phyloP scores from a whole-genome alignment of 441 rosid species.

The Croton laevigatus region DNA sequence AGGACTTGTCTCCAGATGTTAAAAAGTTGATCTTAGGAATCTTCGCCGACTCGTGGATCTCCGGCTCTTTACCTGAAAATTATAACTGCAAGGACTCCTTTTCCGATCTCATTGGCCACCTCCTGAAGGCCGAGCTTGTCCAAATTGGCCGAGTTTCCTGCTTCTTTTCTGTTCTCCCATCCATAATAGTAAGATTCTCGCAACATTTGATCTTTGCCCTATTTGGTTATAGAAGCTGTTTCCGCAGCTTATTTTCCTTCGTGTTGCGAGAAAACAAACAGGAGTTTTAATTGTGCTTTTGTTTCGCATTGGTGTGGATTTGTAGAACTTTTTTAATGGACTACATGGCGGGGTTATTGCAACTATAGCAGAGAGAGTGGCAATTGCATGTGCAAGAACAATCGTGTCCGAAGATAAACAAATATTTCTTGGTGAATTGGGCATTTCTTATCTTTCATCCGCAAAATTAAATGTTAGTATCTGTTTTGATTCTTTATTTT shows the following conservation, averaged over 20 bases:
- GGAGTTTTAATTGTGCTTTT: not conserved
- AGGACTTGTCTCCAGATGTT: conserved; percentile 23
- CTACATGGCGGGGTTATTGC: conserved; percentile 75
- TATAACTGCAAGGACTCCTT: conserved; percentile 36
- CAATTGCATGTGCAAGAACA: conserved; percentile 67
- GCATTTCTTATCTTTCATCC: conserved; percentile 65
- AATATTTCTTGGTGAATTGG: conserved; percentile 66
- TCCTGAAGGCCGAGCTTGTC: conserved; percentile 42
- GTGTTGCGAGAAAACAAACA: not conserved
- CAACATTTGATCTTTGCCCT: not conserved
- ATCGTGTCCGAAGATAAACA: conserved; percentile 52
- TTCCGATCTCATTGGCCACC: conserved; percentile 46
- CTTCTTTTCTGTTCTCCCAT: conserved; percentile 48
- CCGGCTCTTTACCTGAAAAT: conserved; percentile 27
- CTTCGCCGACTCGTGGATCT: conserved; percentile 25
- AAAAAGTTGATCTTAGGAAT: conserved; percentile 14
- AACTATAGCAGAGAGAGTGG: conserved; percentile 61
- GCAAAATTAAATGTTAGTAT: conserved; percentile 40
- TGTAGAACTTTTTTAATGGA: conserved; percentile 53
- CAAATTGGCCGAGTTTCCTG: conserved; percentile 59
- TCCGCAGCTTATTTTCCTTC: not conserved
- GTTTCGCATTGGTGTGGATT: not conserved
- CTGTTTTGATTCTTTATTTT: not conserved
- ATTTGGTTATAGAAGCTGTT: not conserved
- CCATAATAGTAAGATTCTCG: conserved; percentile 35